A percentile compares a stretch with the other conserved stretches of the same genome.
These are phyloP conservation scores for Aspergillaceae sp. DNA, from an alignment of 2,329 filamentous ascomycete genomes.

Conservation along the genomic window DNA sequence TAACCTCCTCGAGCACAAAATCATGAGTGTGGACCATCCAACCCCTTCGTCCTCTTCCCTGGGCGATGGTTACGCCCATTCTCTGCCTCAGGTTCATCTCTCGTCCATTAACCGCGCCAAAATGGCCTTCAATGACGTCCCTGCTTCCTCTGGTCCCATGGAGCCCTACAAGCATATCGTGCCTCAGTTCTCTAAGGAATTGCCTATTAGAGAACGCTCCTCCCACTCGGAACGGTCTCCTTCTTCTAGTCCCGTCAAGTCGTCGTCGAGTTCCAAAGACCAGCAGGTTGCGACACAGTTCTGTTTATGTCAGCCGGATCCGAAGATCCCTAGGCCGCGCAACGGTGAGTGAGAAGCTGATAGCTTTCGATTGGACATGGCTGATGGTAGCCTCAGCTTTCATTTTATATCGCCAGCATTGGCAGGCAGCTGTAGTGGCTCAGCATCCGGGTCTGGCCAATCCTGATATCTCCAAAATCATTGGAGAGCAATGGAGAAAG, in stretches of 20 bases:
- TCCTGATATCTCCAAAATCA: conserved; percentile 94
- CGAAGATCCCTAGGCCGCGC: conserved; percentile 61
- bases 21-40: conserved; percentile 29
- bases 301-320: conserved; percentile 62
- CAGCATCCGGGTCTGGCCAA: conserved; percentile 85
- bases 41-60: conserved; percentile 6
- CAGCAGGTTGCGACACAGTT: conserved; percentile 44
- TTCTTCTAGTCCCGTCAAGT: conserved; percentile 28
- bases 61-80: conserved; percentile 15
- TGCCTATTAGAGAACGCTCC: conserved; percentile 19
- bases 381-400: conserved; percentile 72
- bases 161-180: conserved; percentile 10
- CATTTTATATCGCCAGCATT: conserved; percentile 91
- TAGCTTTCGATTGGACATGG: too few relatives aligned
- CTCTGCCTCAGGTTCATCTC: conserved; percentile 19
- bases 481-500: conserved; percentile 82
- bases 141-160: conserved; percentile 7
- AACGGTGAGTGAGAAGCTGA: conserved; percentile 50
- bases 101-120: conserved; percentile 19
- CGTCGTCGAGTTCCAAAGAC: conserved; percentile 28
- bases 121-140: conserved; percentile 13
- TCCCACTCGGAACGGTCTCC: conserved; percentile 16
- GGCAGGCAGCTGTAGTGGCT: conserved; percentile 72
- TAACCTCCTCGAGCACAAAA: conserved; percentile 34
- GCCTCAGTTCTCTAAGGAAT: conserved; percentile 13